Conservation (phyloP, 345 rosid species). For the Eucalyptus sp. region DNA sequence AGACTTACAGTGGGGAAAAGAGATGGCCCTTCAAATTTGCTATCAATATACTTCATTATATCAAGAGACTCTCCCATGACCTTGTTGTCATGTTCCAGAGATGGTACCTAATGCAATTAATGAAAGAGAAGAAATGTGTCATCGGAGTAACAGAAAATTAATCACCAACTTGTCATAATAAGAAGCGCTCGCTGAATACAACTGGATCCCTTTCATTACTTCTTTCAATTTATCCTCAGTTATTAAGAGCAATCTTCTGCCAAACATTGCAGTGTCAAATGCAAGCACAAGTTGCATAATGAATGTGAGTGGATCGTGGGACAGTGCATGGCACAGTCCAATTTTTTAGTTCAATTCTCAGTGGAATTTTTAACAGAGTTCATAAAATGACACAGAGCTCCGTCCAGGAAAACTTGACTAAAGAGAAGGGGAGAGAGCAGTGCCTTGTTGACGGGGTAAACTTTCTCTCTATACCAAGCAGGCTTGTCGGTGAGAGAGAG, state of each 20-base stretch:
- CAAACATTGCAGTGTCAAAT: background rate
- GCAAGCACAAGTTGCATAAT: background rate
- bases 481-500: conserved; percentile 67
- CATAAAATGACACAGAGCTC: background rate
- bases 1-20: conserved; percentile 44
- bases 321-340: background rate
- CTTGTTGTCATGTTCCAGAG: conserved; percentile 89
- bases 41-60: conserved; percentile 61
- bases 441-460: conserved; percentile 71
- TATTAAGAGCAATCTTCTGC: background rate
- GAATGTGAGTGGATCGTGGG: background rate
- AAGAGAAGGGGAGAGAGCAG: background rate
- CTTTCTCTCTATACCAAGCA: conserved; percentile 85
- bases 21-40: conserved; percentile 79
- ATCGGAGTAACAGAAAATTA: background rate
- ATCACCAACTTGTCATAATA: background rate
- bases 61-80: conserved; percentile 84
- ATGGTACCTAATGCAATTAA: conserved; percentile 46
- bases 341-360: background rate
- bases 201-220: background rate
- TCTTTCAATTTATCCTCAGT: background rate
- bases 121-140: background rate
- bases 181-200: background rate
- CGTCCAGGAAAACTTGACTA: background rate
- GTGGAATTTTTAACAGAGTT: background rate